Evolutionary conservation across 257 asterid genomes (phyloP).

Genomic region (Gardenia jasminoides): DNA sequence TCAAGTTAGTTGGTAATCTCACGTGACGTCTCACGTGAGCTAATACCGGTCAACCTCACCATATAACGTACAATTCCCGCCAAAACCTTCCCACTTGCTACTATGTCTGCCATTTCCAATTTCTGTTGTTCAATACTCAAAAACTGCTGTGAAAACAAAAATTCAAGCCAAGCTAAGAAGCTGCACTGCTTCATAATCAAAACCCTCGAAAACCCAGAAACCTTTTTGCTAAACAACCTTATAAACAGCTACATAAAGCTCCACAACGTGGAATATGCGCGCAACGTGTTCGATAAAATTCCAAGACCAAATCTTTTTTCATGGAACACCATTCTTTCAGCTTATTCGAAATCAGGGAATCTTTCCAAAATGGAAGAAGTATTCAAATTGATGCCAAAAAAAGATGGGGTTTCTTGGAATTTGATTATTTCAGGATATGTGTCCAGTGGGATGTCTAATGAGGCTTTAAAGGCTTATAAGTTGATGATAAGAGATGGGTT

Average conservation of each 20-base stretch:
- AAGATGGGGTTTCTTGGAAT: conserved; percentile 92
- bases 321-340: conserved; percentile 79
- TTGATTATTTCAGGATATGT: conserved; percentile 73
- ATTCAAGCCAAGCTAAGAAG: conserved; percentile 47
- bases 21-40: neutral
- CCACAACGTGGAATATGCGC: conserved; percentile 40
- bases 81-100: conserved; percentile 16
- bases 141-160: conserved; percentile 58
- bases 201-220: conserved; percentile 51
- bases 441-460: conserved; percentile 42
- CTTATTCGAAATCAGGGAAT: conserved; percentile 64
- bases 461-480: conserved; percentile 65
- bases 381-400: conserved; percentile 52
- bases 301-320: conserved; percentile 60
- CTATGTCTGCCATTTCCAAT: conserved; percentile 57
- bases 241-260: conserved; percentile 46
- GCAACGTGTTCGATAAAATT: conserved; percentile 69
- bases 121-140: conserved; percentile 59
- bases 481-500: conserved; percentile 59
- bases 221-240: conserved; percentile 71
- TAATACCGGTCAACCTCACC: neutral
- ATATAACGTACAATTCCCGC: conserved; percentile 29
- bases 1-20: neutral
- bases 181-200: conserved; percentile 67
- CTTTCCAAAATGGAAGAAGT: conserved; percentile 47